Percentiles rank a stretch among this genome's conserved stretches.
Conservation (phyloP, 805 yeast species). For the Wickerhamomyces silvicola region DNA sequence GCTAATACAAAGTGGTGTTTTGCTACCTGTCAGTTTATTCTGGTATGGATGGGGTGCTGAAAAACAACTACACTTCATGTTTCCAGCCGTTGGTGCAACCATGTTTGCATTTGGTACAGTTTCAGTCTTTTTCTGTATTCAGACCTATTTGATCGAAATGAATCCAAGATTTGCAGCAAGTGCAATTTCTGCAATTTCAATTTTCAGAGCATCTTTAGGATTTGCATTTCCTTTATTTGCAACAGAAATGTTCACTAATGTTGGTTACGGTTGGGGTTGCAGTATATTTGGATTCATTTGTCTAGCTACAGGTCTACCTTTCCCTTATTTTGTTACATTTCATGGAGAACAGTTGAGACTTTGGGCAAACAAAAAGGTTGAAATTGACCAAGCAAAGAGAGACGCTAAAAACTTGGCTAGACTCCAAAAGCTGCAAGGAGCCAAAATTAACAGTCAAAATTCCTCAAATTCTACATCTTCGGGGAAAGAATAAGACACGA, state of each 20-base stretch:
- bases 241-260: constrained; percentile 42
- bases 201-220: constrained; percentile 61
- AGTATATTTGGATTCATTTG: constrained; percentile 55
- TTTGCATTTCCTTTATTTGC: constrained; percentile 67
- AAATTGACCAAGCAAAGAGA: constrained; percentile 37
- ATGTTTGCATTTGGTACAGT: constrained; percentile 55
- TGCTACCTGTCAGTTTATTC: constrained; percentile 53
- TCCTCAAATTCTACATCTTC: too few species aligned
- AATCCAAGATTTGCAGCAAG: constrained; percentile 64
- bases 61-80: constrained; percentile 49
- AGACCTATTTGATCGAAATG: constrained; percentile 65
- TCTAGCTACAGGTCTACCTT: constrained; percentile 56
- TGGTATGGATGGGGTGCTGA: constrained; percentile 74
- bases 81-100: constrained; percentile 55
- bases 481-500: too few species aligned
- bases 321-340: constrained; percentile 50
- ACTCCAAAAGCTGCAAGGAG: constrained; percentile 16
- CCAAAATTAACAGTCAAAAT: too few species aligned
- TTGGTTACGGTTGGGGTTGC: constrained; percentile 71
- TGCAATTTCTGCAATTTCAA: constrained; percentile 63
- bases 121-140: constrained; percentile 62
- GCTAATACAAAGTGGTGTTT: constrained; percentile 41
- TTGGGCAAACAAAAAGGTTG: constrained; percentile 52
- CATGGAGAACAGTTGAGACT: constrained; percentile 52
- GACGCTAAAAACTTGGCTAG: constrained; percentile 36